These are phyloP conservation scores for Arthrinium puccinioides DNA, from an alignment of 2,329 filamentous ascomycete genomes.

Conservation along the genomic window DNA sequence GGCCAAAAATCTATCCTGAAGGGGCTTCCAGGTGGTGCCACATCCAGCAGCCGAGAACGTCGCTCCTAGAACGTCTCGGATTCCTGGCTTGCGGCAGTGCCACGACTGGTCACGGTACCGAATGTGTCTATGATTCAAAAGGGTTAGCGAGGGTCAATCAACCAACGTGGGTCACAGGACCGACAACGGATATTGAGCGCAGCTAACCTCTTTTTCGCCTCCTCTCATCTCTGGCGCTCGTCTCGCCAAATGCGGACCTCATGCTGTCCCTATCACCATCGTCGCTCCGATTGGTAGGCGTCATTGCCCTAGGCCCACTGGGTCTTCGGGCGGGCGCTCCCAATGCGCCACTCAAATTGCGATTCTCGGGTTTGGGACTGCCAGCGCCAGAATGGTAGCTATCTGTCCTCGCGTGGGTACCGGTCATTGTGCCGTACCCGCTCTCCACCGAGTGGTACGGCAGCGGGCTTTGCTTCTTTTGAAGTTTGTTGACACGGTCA, in stretches of 20 bases:
- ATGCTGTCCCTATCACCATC: conserved; percentile 31
- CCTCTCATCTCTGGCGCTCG: conserved; percentile 26
- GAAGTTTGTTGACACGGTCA: conserved; percentile 41
- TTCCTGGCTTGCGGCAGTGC: conserved; percentile 35
- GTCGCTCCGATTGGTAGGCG: conserved; percentile 43
- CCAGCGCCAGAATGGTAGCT: conserved; percentile 36
- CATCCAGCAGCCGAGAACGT: conserved; percentile 18
- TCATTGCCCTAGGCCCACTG: conserved; percentile 55
- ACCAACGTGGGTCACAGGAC: too few relatives aligned
- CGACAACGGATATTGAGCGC: too few relatives aligned
- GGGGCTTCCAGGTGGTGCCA: conserved; percentile 16
- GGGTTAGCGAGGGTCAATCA: background rate
- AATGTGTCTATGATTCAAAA: conserved; percentile 39
- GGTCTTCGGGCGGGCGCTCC: conserved; percentile 45
- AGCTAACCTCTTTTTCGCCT: conserved; percentile 50
- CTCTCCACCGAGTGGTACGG: conserved; percentile 49
- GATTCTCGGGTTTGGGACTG: conserved; percentile 50
- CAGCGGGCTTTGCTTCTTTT: conserved; percentile 43
- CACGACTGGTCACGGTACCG: conserved; percentile 33
- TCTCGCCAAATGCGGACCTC: background rate
- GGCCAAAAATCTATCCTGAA: conserved; percentile 20
- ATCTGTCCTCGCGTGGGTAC: conserved; percentile 32
- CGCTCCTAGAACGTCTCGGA: conserved; percentile 44
- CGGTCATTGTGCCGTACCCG: conserved; percentile 42
- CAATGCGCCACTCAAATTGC: conserved; percentile 46